Percentiles rank a stretch among this genome's conserved stretches.
Conservation (phyloP, 345 rosid species). For the Angophora floribunda region DNA sequence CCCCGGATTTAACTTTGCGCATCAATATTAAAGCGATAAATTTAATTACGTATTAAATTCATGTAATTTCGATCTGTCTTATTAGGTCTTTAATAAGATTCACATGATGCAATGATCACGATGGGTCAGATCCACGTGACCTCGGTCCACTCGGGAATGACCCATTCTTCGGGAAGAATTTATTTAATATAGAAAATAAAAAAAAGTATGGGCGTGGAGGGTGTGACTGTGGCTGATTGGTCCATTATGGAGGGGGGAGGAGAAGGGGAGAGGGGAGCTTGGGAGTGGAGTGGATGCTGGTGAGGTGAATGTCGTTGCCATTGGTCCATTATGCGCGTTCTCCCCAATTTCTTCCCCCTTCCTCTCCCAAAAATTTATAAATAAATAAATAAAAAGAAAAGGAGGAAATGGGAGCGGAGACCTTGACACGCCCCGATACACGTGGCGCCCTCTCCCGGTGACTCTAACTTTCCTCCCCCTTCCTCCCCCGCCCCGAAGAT, state of each 20-base stretch:
- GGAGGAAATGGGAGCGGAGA: rapidly evolving
- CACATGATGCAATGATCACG: neutral
- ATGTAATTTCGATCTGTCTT: too few species aligned
- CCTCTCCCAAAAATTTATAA: too few species aligned
- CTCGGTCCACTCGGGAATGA: neutral
- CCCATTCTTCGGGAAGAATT: neutral
- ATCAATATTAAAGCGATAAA: too few species aligned
- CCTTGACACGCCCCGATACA: neutral
- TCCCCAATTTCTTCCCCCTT: neutral
- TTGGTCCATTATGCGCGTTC: neutral
- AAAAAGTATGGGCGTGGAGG: too few species aligned
- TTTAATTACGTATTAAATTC: too few species aligned
- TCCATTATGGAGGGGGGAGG: neutral
- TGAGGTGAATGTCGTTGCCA: neutral
- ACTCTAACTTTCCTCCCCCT: neutral
- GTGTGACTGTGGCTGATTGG: neutral
- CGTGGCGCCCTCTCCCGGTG: neutral
- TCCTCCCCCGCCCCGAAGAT: neutral
- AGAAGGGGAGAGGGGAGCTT: too few species aligned
- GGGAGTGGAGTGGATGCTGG: neutral
- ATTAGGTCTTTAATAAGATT: neutral
- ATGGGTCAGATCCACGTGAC: neutral
- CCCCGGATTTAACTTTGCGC: too few species aligned
- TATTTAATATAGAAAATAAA: neutral
- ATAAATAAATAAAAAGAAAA: neutral